A percentile compares a stretch with the other conserved stretches of the same genome.
Evolutionary conservation across 2,329 filamentous ascomycete species (phyloP).

Genomic region (Albifimbria verrucaria): DNA sequence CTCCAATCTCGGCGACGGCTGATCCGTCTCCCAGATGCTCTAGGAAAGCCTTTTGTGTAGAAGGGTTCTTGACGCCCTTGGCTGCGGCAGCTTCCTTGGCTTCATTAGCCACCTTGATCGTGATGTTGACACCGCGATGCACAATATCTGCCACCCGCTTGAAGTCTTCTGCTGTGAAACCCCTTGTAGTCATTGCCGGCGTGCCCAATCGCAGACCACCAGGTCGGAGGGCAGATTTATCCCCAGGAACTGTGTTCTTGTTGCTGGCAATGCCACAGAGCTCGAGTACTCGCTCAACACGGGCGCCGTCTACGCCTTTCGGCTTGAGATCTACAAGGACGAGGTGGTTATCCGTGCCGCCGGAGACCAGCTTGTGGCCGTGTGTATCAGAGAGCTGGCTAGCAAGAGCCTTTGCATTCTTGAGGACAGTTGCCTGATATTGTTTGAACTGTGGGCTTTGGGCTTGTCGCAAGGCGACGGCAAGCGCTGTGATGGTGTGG

Average conservation of each 20-base stretch:
- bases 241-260: conserved; percentile 96
- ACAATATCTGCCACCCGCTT: conserved; percentile 77
- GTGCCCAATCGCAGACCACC: conserved; percentile 88
- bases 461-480: conserved; percentile 89
- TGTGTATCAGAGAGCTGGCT: conserved; percentile 59
- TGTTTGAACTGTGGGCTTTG: conserved; percentile 81
- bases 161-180: conserved; percentile 82
- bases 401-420: conserved; percentile 85
- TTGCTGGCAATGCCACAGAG: conserved; percentile 90
- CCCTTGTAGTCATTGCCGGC: conserved; percentile 92
- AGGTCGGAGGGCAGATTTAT: conserved; percentile 85
- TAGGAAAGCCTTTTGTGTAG: conserved; percentile 61
- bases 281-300: conserved; percentile 83
- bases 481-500: conserved; percentile 92
- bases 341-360: conserved; percentile 93
- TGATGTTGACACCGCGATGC: conserved; percentile 73
- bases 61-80: conserved; percentile 60
- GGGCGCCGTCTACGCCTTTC: conserved; percentile 78
- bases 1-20: conserved; percentile 62
- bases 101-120: conserved; percentile 67
- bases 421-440: conserved; percentile 83
- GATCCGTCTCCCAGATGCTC: conserved; percentile 65
- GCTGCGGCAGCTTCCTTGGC: conserved; percentile 63
- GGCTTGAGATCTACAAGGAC: conserved; percentile 86
- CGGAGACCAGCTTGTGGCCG: conserved; percentile 83